These are phyloP conservation scores for Triticum dicoccoides DNA, from an alignment of 176 grass and related monocot genomes.

Conservation along the genomic window DNA sequence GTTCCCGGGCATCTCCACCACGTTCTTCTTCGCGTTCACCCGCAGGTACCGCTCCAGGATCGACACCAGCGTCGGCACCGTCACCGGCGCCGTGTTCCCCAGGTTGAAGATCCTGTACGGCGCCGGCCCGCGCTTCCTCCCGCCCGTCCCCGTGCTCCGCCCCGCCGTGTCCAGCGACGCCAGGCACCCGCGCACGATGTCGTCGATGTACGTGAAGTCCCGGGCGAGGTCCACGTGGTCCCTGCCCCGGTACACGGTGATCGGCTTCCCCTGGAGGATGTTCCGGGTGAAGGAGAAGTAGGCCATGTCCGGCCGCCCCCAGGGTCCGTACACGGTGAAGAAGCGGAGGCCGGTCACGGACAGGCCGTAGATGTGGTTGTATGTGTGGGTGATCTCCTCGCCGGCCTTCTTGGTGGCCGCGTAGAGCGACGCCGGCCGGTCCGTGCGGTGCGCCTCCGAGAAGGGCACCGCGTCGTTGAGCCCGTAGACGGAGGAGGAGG, in stretches of 20 bases:
- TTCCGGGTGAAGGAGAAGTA: slow-evolving; percentile 73
- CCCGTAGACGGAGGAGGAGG: slow-evolving; percentile 73
- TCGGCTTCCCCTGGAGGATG: slow-evolving; percentile 72
- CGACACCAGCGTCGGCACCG: slow-evolving; percentile 47
- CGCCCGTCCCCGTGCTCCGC: slow-evolving; percentile 50
- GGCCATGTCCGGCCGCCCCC: slow-evolving; percentile 75
- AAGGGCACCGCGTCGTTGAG: slow-evolving; percentile 61
- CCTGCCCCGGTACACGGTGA: slow-evolving; percentile 60
- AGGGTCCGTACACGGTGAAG: slow-evolving; percentile 80
- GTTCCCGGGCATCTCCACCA: slow-evolving; percentile 75
- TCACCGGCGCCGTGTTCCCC: slow-evolving; percentile 71
- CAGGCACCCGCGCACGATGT: slow-evolving; percentile 59
- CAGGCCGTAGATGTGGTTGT: slow-evolving; percentile 87
- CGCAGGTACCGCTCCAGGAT: slow-evolving; percentile 61
- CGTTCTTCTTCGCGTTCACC: slow-evolving; percentile 49
- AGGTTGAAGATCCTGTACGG: slow-evolving; percentile 76
- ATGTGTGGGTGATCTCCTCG: slow-evolving; percentile 75
- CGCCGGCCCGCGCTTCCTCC: slow-evolving; percentile 45
- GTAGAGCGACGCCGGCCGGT: slow-evolving; percentile 72
- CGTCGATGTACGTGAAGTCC: slow-evolving; percentile 83
- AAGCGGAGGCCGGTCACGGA: slow-evolving; percentile 76
- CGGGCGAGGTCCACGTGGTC: slow-evolving; percentile 60
- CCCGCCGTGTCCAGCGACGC: slow-evolving; percentile 56
- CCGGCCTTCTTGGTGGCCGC: slow-evolving; percentile 86
- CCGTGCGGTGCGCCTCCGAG: slow-evolving; percentile 73